Base-by-base conservation (phyloP, 78 protist species). In the Dictyostelium intermedium region DNA sequence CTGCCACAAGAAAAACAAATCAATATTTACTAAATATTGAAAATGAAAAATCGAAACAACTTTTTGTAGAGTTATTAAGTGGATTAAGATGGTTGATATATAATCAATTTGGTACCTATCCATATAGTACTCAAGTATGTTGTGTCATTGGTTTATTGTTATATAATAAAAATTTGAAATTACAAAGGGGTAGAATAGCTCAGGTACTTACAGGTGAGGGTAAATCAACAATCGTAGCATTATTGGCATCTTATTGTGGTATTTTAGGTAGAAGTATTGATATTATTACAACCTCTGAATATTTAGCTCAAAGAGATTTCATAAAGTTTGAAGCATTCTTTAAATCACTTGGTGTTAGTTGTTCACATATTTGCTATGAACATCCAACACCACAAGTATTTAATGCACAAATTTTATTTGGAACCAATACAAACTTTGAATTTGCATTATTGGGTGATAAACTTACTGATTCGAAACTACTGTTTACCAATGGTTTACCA, bases 41-140 rank as follows among this genome's bases (percentile, higher is more conserved):
- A 25, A 32, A 63, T 63, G 6, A 25, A 25, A 8, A 25, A 78
- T 25, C 23, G 3, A 78, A 10, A n/a, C 9, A 39, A 37, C 18
- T 25, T 11, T 30, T 25, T 20, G 27, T 43, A 13, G 2, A 43
- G 39, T 37, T 78, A 43, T 78, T 78, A 23, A 39, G 83, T 78
- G 32, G 83, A 8, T 34, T 45, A 30, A 16, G 72, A n/a, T 81
- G 85, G 85, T 56, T 81, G 30, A 81, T 81, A 4, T 56, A 56
- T 30, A 10, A 81, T 56, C 43, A 81, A 20, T 81, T 81, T 81
- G 72, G 85, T 4, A 56, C 32, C 1, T 81, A 45, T 37, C 85
- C 85, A 56, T 81, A 81, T 37, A 56, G 72, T 27, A 53, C 85
- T 37, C 85, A 81, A 81, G 72, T 81, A 16, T 76, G 82, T 76